A percentile compares a stretch with the other conserved stretches of the same genome.
These are phyloP conservation scores for Tolypocladium capitatum DNA, from an alignment of 2,329 filamentous ascomycete genomes.

Conservation along the genomic window DNA sequence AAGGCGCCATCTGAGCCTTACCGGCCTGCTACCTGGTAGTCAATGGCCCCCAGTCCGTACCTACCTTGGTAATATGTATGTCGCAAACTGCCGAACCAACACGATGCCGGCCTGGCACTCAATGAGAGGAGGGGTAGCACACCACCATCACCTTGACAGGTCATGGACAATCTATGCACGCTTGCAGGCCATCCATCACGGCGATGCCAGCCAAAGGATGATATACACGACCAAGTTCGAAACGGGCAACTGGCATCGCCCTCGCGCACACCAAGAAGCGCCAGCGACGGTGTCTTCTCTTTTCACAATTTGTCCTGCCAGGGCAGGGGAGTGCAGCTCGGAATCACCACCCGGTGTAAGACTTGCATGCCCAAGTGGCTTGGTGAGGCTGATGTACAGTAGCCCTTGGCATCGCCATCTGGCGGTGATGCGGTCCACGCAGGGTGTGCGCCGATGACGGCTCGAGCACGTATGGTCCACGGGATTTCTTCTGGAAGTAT, in stretches of 20 bases:
- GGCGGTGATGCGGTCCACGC: background rate
- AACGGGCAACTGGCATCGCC: background rate
- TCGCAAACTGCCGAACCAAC: background rate
- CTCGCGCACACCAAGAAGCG: background rate
- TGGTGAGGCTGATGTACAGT: background rate
- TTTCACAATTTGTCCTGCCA: background rate
- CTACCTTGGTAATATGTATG: no score
- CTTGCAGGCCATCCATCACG: background rate
- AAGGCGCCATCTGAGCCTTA: background rate
- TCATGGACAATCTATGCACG: background rate
- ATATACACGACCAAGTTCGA: background rate
- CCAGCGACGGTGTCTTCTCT: background rate
- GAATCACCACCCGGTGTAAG: background rate
- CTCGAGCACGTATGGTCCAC: background rate
- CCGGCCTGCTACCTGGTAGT: no score
- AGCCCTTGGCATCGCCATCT: background rate
- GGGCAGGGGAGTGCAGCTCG: background rate
- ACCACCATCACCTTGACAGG: background rate
- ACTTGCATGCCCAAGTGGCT: background rate
- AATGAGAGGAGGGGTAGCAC: background rate
- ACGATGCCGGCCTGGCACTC: background rate
- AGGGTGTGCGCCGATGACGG: background rate
- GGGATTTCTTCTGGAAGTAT: conserved; percentile 1
- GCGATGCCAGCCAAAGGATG: background rate
- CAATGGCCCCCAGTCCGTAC: no score